phyloP scores from a whole-genome alignment of 2,329 filamentous ascomycete genomes.

The Xylaria sp. region DNA sequence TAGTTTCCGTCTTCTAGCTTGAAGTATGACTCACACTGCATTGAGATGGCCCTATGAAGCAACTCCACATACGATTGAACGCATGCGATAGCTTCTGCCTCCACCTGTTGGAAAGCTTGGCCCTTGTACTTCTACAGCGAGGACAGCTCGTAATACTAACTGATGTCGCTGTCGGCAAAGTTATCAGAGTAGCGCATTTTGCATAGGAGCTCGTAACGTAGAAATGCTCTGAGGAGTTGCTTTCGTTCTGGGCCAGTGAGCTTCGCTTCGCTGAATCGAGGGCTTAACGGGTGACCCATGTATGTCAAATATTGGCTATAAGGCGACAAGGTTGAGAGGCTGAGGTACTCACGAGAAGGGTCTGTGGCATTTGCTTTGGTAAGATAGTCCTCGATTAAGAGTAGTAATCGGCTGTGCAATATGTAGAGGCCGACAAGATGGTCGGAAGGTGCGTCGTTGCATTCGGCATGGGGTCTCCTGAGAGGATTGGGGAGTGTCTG shows the following conservation, averaged over 20 bases:
- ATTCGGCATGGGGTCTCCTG: not conserved
- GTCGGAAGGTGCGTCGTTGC: no score
- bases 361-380: not conserved
- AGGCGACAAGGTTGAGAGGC: not conserved
- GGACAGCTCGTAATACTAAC: conserved; percentile 14
- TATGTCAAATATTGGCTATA: not conserved
- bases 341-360: conserved; percentile 1
- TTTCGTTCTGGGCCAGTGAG: conserved; percentile 15
- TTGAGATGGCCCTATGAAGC: conserved; percentile 12
- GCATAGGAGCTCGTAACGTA: conserved; percentile 21
- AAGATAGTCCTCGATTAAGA: conserved; percentile 3
- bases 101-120: conserved; percentile 10
- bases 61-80: conserved; percentile 21
- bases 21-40: conserved; percentile 8
- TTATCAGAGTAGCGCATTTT: conserved; percentile 16
- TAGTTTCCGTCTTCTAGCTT: not conserved
- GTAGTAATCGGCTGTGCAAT: not conserved
- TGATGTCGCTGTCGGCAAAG: not conserved
- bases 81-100: conserved; percentile 16
- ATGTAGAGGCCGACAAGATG: not conserved
- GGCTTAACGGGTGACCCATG: conserved; percentile 13
- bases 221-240: conserved; percentile 13
- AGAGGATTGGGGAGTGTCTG: not conserved
- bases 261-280: conserved; percentile 7
- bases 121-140: conserved; percentile 20